Percentiles rank a stretch among this genome's conserved stretches.
These are phyloP conservation scores for Paraconiothyrium brasiliense DNA, from an alignment of 2,329 filamentous ascomycete species.

Conservation along the genomic window DNA sequence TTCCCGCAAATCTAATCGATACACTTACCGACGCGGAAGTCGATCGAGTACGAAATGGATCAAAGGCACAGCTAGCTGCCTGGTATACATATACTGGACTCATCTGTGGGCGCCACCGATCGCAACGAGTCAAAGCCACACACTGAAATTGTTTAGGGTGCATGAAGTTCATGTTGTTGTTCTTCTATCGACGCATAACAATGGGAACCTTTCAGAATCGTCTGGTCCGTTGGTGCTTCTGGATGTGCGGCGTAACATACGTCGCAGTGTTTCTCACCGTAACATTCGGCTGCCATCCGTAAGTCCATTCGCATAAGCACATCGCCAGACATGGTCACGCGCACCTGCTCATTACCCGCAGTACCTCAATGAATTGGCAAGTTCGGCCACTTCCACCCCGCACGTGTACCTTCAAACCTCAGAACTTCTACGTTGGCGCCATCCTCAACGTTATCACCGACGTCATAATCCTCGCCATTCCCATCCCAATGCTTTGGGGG, in stretches of 20 bases:
- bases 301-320: slow-evolving; percentile 1
- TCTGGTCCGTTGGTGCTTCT: slow-evolving; percentile 41
- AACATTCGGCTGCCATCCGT: slow-evolving; percentile 39
- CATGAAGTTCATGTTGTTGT: slow-evolving; percentile 42
- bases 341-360: background rate
- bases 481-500: slow-evolving; percentile 47
- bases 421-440: slow-evolving; percentile 43
- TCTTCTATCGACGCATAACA: slow-evolving; percentile 45
- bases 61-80: slow-evolving; percentile 11
- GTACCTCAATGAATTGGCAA: slow-evolving; percentile 37
- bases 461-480: slow-evolving; percentile 43
- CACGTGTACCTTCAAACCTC: slow-evolving; percentile 40
- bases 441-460: slow-evolving; percentile 47
- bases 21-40: slow-evolving; percentile 8
- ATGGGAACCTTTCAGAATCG: slow-evolving; percentile 42
- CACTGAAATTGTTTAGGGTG: slow-evolving; percentile 28
- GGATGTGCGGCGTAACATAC: slow-evolving; percentile 38
- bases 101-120: slow-evolving; percentile 30
- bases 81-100: slow-evolving; percentile 44
- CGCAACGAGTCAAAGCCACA: background rate
- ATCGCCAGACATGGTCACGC: too few relatives aligned
- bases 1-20: background rate
- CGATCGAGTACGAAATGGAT: background rate
- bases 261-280: slow-evolving; percentile 45
- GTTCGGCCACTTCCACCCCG: slow-evolving; percentile 35